Evolutionary conservation across 805 yeast genomes (phyloP), one percentile per base, ranked within the genome.

Genomic region (Kuraishia capsulata): DNA sequence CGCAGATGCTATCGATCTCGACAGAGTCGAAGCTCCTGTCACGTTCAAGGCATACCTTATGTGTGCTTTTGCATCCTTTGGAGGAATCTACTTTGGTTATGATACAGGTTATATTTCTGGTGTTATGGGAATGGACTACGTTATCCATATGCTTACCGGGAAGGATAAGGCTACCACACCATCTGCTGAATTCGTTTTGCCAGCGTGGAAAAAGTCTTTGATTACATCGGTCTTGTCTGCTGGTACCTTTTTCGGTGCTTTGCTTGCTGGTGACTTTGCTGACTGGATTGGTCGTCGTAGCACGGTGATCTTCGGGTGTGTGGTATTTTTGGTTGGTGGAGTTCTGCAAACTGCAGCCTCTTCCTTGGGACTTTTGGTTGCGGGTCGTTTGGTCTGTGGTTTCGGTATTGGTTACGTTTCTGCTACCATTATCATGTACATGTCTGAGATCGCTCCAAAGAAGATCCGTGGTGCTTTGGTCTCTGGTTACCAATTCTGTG

Each of bases 401-500:
- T 48, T 81, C 9, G 84, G 84, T 42, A 86, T 85, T 42, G 95
- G 95, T 47, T 75, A 77, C 44, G 69, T 83, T 31, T 76, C 89
- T 29, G 86, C 87, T 33, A 67, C 80, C 42, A 83, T 81, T 25
- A 89, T 92, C 36, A 61, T 85, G 55, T 83, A 81, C 54, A 79
- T 80, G 65, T 81, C 89, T 24, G 86, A 83, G 56, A 78, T 83
- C 26, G 73, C 87, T 16, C 92, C 92, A 20, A 77, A 72, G 50
- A 77, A 82, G 69, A 73, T 82, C 38, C 69, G 94, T 62, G 94
- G 94, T 48, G 74, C 87, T 16, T 67, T 81, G 43, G 87, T 83
- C 34, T 74, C 83, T 39, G 70, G 81, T 40, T 84, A 81, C 57
- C 94, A 84, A 56, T 58, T 58, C 44, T 54, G 56, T 47, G 70